Percentiles rank a stretch among this genome's conserved stretches.
phyloP scores from a whole-genome alignment of 345 rosid species.

The Cochlearia excelsa region DNA sequence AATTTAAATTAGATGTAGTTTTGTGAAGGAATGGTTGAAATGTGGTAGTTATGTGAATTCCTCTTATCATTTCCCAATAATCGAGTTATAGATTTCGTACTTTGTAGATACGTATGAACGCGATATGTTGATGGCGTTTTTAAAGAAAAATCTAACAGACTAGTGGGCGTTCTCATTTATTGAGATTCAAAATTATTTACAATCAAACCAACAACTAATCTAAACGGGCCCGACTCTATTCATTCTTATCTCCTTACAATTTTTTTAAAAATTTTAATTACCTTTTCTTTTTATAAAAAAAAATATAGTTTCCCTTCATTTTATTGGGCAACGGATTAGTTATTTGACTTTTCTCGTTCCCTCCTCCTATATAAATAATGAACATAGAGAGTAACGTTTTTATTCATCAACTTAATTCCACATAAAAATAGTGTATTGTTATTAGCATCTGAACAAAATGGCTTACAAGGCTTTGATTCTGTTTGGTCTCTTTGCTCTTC shows the following conservation, averaged over 20 bases:
- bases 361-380: constrained; percentile 8
- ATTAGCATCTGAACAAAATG: constrained; percentile 14
- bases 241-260: constrained; percentile 16
- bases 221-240: constrained; percentile 18
- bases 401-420: constrained; percentile 15
- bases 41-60: too few relatives aligned
- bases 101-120: background rate
- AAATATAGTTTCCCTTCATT: too few relatives aligned
- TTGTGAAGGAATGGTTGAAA: too few relatives aligned
- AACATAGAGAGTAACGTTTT: background rate
- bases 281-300: background rate
- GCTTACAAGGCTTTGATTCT: constrained; percentile 30
- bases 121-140: background rate
- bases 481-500: constrained; percentile 31
- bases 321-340: background rate
- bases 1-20: too few relatives aligned
- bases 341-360: constrained; percentile 24
- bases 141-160: constrained; percentile 6
- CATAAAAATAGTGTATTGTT: constrained; percentile 4
- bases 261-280: background rate
- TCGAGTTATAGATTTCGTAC: too few relatives aligned
- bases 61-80: too few relatives aligned
- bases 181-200: constrained; percentile 17
- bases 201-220: constrained; percentile 27
- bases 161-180: constrained; percentile 26